Evolutionary conservation across 805 yeast species (phyloP), one percentile per base, ranked within the genome.

Genomic region (Maudiozyma serrabonitensis): DNA sequence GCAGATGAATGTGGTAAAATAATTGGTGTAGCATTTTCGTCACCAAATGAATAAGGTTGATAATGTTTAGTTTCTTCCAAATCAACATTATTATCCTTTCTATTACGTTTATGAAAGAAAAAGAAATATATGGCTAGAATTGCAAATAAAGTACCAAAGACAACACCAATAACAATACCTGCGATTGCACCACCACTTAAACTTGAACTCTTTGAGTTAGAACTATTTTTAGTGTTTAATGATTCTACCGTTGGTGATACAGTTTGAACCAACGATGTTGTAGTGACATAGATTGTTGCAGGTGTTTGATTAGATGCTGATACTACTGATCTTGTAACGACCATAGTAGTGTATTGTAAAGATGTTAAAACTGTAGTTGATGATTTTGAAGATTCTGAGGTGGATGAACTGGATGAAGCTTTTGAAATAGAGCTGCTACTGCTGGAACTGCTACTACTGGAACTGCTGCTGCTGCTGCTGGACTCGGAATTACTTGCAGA

Each of bases 101-200:
- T 47, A 25, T n/a, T 34, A 23, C 39, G 34, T 37, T 45, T 61
- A 58, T 72, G 67, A 51, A 73, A 55, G 41, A 77, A 55, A 57
- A 78, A 67, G 45, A 75, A 61, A 12, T 73, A 60, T 6, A 75
- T 55, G 5, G 69, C 66, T 0, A 69, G 75, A 2, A 75, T 40
- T 12, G 66, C 57, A 16, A 67, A 63, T 9, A 57, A 49, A 0
- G 72, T 59, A 50, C 81, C 83, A 18, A 63, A 68, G 12, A 78
- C 64, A 4, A 69, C 71, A 26, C 83, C 84, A 43, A 77, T 68
- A 11, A 77, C 83, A 28, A 79, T 75, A 41, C 84, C 84, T 6
- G 81, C 83, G 48, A 78, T 78, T 28, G 82, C 81, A 19, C 84
- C 84, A 41, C 58, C 65, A 41, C 63, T 56, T 35, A 63, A 23